phyloP scores from a whole-genome alignment of 768 basidiomycete genomes.

The Auriscalpium vulgare region DNA sequence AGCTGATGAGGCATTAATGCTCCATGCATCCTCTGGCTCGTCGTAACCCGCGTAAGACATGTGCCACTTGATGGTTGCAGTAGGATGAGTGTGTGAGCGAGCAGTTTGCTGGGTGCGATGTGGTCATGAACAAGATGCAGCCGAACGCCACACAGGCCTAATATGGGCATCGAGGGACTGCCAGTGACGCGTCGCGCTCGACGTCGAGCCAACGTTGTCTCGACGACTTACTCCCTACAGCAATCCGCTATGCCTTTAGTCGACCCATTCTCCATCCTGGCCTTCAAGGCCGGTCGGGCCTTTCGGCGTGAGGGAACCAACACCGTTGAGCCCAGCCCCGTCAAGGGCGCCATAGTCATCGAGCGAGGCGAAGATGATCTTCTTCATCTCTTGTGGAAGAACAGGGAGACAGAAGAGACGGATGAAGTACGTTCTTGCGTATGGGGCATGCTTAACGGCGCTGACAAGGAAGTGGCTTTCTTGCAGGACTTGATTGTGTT shows the following conservation, averaged over 20 bases:
- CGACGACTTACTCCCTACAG: not conserved
- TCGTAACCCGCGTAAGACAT: slow-evolving; percentile 8
- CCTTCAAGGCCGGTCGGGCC: slow-evolving; percentile 68
- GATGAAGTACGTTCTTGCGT: slow-evolving; percentile 45
- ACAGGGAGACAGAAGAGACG: slow-evolving; percentile 47
- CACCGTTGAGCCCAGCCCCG: slow-evolving; percentile 54
- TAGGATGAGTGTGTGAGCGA: too few relatives aligned
- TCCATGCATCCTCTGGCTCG: slow-evolving; percentile 11
- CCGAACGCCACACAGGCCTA: too few relatives aligned
- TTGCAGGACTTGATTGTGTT: slow-evolving; percentile 79
- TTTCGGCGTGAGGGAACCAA: slow-evolving; percentile 61
- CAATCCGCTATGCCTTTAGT: slow-evolving; percentile 9
- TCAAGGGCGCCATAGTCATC: slow-evolving; percentile 69
- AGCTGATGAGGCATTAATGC: slow-evolving; percentile 24
- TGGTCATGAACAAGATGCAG: not conserved
- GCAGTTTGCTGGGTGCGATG: not conserved
- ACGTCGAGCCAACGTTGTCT: not conserved
- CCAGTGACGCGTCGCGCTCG: slow-evolving; percentile 6
- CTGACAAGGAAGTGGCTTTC: not conserved
- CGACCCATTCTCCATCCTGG: slow-evolving; percentile 24
- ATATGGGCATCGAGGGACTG: not conserved
- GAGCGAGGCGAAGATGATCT: slow-evolving; percentile 67
- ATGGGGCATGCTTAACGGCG: not conserved
- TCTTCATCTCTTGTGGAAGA: slow-evolving; percentile 76
- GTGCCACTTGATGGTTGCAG: too few relatives aligned